phyloP scores from a whole-genome alignment of 2,329 filamentous ascomycete genomes.

The Stenocarpella maydis region DNA sequence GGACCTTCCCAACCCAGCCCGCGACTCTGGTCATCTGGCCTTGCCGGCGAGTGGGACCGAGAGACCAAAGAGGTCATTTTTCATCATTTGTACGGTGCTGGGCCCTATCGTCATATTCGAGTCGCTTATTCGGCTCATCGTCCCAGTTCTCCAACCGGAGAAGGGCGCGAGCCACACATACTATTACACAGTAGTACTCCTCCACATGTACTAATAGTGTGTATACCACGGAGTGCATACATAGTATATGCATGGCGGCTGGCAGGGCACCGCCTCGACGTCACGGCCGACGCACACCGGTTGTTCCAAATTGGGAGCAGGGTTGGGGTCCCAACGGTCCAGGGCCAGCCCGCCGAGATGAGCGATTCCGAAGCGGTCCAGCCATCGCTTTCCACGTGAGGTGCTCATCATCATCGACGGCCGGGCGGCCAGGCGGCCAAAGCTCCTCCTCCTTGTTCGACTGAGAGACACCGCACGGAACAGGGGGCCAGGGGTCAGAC shows the following conservation, averaged over 20 bases:
- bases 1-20: conserved; percentile 34
- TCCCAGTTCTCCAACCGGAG: conserved; percentile 15
- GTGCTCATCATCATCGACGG: conserved; percentile 14
- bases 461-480: conserved; percentile 21
- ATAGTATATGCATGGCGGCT: conserved; percentile 28
- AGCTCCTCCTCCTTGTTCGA: conserved; percentile 18
- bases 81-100: neutral
- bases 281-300: conserved; percentile 27
- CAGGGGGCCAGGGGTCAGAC: conserved; percentile 23
- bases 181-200: too few species aligned
- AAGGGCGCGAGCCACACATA: conserved; percentile 14
- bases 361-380: conserved; percentile 30
- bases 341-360: conserved; percentile 30
- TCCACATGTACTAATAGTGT: too few species aligned
- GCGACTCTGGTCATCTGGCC: conserved; percentile 17
- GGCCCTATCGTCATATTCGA: conserved; percentile 4
- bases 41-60: conserved; percentile 2
- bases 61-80: conserved; percentile 12
- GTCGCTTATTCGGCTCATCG: conserved; percentile 7
- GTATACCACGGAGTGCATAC: too few species aligned
- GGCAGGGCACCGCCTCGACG: conserved; percentile 30
- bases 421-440: conserved; percentile 13
- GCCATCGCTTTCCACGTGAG: conserved; percentile 34
- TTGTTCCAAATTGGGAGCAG: conserved; percentile 24
- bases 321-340: conserved; percentile 24